A percentile compares a stretch with the other conserved stretches of the same genome.
phyloP scores from a whole-genome alignment of 2,329 filamentous ascomycete species.

The Aspergillus versicolor region DNA sequence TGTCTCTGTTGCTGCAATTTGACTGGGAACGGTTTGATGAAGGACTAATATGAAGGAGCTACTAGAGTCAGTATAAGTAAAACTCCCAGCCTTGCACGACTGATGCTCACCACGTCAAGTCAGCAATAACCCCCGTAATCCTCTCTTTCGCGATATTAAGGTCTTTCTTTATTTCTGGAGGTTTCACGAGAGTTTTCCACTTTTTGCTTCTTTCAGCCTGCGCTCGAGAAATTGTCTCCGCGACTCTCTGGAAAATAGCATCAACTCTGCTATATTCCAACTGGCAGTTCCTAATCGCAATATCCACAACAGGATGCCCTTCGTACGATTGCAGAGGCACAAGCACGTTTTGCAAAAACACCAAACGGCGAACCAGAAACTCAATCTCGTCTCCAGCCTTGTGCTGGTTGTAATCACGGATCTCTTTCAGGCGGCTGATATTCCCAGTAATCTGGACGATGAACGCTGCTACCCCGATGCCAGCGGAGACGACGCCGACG shows the following conservation, averaged over 20 bases:
- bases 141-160: neutral
- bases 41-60: no score
- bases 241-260: neutral
- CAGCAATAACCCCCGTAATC: neutral
- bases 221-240: neutral
- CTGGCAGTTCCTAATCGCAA: neutral
- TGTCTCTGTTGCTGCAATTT: rapidly evolving
- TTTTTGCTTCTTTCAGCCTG: neutral
- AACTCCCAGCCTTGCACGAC: no score
- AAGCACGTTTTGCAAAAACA: neutral
- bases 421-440: neutral
- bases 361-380: neutral
- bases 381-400: neutral
- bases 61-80: no score
- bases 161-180: neutral
- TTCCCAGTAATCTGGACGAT: neutral
- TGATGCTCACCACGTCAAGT: no score
- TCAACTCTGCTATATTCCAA: neutral
- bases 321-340: neutral
- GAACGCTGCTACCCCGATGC: neutral
- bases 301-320: neutral
- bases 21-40: no score
- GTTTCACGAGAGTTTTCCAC: neutral
- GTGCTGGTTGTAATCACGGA: neutral
- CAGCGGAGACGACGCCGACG: neutral